Evolutionary conservation across 768 basidiomycete genomes (phyloP).

Genomic region (Dictyophora rubrovolvata): DNA sequence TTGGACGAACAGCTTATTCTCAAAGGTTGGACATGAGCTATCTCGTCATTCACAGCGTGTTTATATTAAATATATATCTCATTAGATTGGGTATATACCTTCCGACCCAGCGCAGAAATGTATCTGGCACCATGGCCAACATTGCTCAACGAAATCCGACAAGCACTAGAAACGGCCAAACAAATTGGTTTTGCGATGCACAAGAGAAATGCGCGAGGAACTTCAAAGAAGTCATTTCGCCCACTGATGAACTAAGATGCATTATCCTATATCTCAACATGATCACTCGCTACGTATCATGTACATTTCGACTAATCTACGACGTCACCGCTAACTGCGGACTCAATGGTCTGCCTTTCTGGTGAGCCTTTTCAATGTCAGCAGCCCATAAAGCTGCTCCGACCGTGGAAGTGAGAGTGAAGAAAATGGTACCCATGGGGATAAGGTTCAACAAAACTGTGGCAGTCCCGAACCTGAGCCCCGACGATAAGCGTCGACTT

Average conservation of each 20-base stretch:
- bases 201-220: background rate
- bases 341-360: background rate
- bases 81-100: slow-evolving; percentile 5
- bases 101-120: slow-evolving; percentile 1
- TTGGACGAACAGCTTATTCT: too few relatives aligned
- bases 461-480: slow-evolving; percentile 45
- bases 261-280: background rate
- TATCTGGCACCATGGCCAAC: background rate
- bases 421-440: slow-evolving; percentile 49
- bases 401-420: slow-evolving; percentile 52
- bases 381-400: slow-evolving; percentile 69
- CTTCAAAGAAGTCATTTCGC: background rate
- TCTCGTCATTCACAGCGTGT: background rate
- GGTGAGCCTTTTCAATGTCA: slow-evolving; percentile 41
- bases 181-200: background rate
- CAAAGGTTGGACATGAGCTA: too few relatives aligned
- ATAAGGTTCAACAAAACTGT: slow-evolving; percentile 51
- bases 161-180: background rate
- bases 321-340: background rate
- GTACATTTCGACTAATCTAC: background rate
- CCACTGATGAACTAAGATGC: background rate
- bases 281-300: background rate
- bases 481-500: background rate
- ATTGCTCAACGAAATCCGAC: background rate
- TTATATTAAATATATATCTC: background rate